Evolutionary conservation across 257 asterid genomes (phyloP).

Genomic region (Voacanga thouarsii): DNA sequence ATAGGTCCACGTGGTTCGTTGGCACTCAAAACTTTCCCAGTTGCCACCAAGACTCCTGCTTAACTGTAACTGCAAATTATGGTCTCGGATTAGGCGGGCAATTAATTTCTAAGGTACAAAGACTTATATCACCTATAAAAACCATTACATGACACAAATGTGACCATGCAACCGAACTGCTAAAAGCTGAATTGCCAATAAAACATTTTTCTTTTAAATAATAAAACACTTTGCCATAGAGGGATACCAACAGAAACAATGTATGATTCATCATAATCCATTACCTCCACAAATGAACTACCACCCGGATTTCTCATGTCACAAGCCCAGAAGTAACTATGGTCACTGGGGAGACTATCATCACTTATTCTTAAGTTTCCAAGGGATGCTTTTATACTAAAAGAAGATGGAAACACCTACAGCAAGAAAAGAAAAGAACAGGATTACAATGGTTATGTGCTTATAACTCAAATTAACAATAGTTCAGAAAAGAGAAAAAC

Average conservation of each 20-base stretch:
- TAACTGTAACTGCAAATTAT: not conserved
- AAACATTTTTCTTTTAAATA: not conserved
- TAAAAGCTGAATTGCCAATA: not conserved
- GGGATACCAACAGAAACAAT: not conserved
- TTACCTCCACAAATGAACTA: conserved; percentile 94
- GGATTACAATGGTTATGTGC: not conserved
- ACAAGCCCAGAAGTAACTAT: conserved; percentile 95
- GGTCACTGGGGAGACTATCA: conserved; percentile 75
- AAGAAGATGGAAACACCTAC: conserved; percentile 94
- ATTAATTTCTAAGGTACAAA: not conserved
- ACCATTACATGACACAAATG: not conserved
- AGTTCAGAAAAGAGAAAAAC: conserved; percentile 15
- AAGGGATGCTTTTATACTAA: conserved; percentile 88
- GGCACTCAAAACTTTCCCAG: not conserved
- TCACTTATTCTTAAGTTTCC: conserved; percentile 96
- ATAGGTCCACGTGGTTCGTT: not conserved
- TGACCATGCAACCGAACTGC: not conserved
- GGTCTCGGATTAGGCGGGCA: not conserved
- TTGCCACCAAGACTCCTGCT: not conserved
- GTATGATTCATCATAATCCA: not conserved
- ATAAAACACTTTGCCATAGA: not conserved
- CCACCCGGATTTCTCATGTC: conserved; percentile 99
- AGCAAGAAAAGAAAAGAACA: conserved; percentile 19
- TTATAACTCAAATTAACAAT: conserved; percentile 6
- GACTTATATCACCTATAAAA: not conserved